phyloP scores from a whole-genome alignment of 2,329 filamentous ascomycete genomes.

The Coleophoma cylindrospora region DNA sequence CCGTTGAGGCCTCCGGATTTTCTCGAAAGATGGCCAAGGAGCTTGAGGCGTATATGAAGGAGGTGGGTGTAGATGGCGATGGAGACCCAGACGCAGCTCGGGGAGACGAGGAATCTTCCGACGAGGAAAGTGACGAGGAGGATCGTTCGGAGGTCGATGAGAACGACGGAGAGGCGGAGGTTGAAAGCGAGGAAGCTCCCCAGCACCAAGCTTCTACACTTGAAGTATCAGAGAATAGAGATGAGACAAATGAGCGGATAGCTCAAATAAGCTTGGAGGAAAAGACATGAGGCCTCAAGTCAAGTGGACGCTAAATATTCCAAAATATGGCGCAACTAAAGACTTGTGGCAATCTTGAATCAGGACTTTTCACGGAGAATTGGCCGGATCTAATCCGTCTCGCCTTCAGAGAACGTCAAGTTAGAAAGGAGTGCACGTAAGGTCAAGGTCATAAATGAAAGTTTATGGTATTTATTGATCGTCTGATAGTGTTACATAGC shows the following conservation, averaged over 20 bases:
- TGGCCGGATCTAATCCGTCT: too few relatives aligned
- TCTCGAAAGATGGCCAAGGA: constrained; percentile 97
- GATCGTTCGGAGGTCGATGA: constrained; percentile 28
- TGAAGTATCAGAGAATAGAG: neutral
- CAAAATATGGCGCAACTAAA: too few relatives aligned
- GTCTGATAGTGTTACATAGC: too few relatives aligned
- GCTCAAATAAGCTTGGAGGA: constrained; percentile 19
- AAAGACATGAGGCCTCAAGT: constrained; percentile 19
- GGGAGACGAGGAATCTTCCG: constrained; percentile 32
- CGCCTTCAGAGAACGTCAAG: too few relatives aligned
- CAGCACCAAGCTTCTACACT: neutral
- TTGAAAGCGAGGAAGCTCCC: constrained; percentile 5
- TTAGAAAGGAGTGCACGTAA: too few relatives aligned
- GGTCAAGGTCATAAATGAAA: too few relatives aligned
- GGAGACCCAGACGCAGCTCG: constrained; percentile 23
- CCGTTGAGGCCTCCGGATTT: constrained; percentile 89
- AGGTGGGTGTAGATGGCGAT: constrained; percentile 50
- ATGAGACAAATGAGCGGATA: constrained; percentile 3
- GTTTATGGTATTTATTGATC: too few relatives aligned
- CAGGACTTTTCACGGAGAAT: too few relatives aligned
- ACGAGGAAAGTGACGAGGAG: constrained; percentile 26
- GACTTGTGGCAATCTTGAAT: too few relatives aligned
- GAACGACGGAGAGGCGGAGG: constrained; percentile 26
- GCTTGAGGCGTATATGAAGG: constrained; percentile 82
- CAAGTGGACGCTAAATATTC: neutral